Evolutionary conservation across 2,329 filamentous ascomycete genomes (phyloP), one percentile per base, ranked within the genome.

Genomic region (Shiraia sp.): DNA sequence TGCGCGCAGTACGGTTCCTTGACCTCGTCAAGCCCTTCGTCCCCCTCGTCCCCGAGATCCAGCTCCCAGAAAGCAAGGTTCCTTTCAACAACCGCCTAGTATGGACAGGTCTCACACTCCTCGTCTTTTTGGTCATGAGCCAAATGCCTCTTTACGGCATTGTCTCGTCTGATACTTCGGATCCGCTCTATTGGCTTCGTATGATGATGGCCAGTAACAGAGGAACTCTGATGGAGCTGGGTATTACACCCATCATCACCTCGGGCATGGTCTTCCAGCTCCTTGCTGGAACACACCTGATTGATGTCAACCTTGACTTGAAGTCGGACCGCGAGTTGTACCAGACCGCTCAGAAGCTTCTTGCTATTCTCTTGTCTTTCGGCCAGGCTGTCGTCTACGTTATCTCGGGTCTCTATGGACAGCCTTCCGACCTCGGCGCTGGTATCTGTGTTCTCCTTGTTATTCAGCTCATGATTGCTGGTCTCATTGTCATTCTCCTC

Each of bases 181-280:
- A 99, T 78, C 95, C 93, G 61, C 81, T 99, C 66, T 99, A 99
- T 84, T 99, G 93, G 93, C 82, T 99, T 69, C 88, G 93, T 75
- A 97, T 99, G 92, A 96, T 99, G 85, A 85, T 97, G 83, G 93
- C 93, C 69, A 96, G 90, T 87, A 99, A 99, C 75, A 85, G 91
- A 68, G 91, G 91, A 74, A 96, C 91, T 17, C 73, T 96, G 72
- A 96, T 96, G 91, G 91, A 96, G 71, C 71, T 96, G 78, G 90
- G 91, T 79, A 78, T 97, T 64, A 96, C 93, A 16, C 95, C 95
- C 64, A 99, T 99, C 75, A 97, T 99, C 77, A 96, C 93, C 47
- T 97, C 93, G 26, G 93, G 93, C 76, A 99, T 99, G 93, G 90
- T 99, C 68, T 99, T 99, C 85, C 93, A 99, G 86, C 91, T 99